Conservation (phyloP, 768 basidiomycete species). For the Lactarius akahatsu region DNA sequence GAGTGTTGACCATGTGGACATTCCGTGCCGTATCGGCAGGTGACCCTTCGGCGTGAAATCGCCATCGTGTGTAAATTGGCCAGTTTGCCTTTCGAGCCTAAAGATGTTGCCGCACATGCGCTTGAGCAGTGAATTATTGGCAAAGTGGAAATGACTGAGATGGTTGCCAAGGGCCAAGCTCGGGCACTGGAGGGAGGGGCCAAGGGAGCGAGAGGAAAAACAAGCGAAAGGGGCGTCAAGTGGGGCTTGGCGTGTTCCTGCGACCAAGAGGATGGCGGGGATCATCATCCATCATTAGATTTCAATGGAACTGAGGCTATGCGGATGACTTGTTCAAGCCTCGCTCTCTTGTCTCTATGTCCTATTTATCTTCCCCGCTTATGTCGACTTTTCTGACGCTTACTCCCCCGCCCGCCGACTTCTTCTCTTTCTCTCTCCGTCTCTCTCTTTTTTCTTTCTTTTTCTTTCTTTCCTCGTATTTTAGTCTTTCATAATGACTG, state of each 20-base stretch:
- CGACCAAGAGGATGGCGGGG: conserved; percentile 9
- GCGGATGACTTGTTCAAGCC: conserved; percentile 14
- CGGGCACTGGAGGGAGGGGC: neutral
- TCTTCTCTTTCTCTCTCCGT: conserved; percentile 12
- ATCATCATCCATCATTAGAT: conserved; percentile 21
- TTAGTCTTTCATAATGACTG: conserved; percentile 30
- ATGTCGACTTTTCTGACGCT: conserved; percentile 23
- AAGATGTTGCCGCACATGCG: neutral
- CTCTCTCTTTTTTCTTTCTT: conserved; percentile 9
- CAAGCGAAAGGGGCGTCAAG: conserved; percentile 1
- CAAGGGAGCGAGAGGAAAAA: neutral
- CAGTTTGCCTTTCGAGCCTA: neutral
- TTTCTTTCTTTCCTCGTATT: conserved; percentile 15
- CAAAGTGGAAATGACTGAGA: neutral
- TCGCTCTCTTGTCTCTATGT: conserved; percentile 20
- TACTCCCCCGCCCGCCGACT: conserved; percentile 21
- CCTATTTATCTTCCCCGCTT: conserved; percentile 30
- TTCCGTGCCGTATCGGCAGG: conserved; percentile 16
- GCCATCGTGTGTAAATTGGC: conserved; percentile 22
- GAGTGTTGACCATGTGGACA: conserved; percentile 12
- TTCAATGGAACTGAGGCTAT: conserved; percentile 13
- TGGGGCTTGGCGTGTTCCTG: conserved; percentile 1
- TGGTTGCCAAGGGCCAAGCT: conserved; percentile 2
- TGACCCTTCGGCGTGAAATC: conserved; percentile 6
- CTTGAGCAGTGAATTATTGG: neutral